Base-by-base conservation (phyloP, 2,329 filamentous ascomycete species). In the Macrophomina phaseolina region DNA sequence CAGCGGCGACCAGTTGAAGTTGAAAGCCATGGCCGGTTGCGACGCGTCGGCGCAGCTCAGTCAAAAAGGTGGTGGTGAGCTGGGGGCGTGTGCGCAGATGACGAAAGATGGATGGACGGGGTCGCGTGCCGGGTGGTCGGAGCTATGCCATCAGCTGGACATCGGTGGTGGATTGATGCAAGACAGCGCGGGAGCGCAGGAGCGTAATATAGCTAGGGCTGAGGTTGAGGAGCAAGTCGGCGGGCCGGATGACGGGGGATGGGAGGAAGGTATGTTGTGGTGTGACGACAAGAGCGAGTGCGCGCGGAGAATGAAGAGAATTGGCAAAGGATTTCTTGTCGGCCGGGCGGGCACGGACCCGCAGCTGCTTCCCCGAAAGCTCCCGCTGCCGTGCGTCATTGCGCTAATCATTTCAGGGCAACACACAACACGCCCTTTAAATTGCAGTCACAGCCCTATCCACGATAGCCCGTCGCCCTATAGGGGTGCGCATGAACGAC, bases 1-100 rank as follows among this genome's bases (percentile, higher is more conserved):
- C 71, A 99, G 87, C 77, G 95, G 95, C 87, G 93, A 97, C 95
- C 95, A 99, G 92, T 98, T 98, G 91, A 99, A 99, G 86, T 98
- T 98, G 91, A 99, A 99, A 73, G 95, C 95, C 95, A 99, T 99
- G 81, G 67, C 71, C 42, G 48, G 40, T 49, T 32, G 45, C 42
- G 30, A 45, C 23, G n/a, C 12, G 23, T 16, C 3, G 28, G 56
- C 56, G 40, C 40, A 45, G 56, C 56, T 38, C 32, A 40, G 16
- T 3, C 9, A 18, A 28, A 46, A 46, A 34, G 16, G 30, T 18
- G 51, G 67, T 65, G 46, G 62, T 34, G 63, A 18, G 49, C 61
- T 40, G 63, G 28, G 63, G 48, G 40, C 40, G 23, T 36, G 58
- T 60, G 32, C 36, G 64, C 48, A 52, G 64, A 65, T 60, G 65